phyloP scores from a whole-genome alignment of 495 filamentous ascomycete genomes.

The Trichoderma reesei region DNA sequence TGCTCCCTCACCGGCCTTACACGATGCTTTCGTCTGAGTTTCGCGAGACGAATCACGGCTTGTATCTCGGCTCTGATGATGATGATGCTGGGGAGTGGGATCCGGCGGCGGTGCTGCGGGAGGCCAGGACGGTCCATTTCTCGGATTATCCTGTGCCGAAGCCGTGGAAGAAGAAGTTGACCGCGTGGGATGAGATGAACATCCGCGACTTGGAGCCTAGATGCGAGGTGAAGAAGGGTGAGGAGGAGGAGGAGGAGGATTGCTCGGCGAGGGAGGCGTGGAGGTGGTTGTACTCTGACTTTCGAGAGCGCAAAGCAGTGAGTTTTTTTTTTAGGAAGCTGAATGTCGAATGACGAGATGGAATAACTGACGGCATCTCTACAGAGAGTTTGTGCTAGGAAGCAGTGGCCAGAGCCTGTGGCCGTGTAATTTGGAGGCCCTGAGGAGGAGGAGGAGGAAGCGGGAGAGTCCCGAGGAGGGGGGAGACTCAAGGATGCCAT shows the following conservation, averaged over 20 bases:
- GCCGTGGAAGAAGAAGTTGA: conserved; percentile 59
- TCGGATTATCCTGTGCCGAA: conserved; percentile 75
- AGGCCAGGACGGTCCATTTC: conserved; percentile 74
- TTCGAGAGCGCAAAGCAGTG: conserved; percentile 51
- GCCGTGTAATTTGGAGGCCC: not conserved
- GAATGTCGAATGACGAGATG: too few relatives aligned
- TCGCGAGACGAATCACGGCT: conserved; percentile 43
- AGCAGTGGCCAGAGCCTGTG: not conserved
- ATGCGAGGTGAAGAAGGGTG: conserved; percentile 41
- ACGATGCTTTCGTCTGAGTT: conserved; percentile 65
- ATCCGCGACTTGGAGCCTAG: conserved; percentile 50
- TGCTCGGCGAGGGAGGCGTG: conserved; percentile 60
- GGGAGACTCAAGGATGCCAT: not conserved
- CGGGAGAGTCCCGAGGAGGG: not conserved
- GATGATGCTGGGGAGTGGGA: conserved; percentile 55
- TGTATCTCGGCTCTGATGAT: conserved; percentile 51
- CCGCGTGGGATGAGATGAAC: conserved; percentile 24
- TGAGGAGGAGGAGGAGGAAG: not conserved
- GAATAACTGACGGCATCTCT: too few relatives aligned
- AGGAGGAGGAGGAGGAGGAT: conserved; percentile 34
- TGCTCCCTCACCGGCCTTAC: conserved; percentile 69
- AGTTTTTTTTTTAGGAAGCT: conserved; percentile 11
- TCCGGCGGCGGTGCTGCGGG: conserved; percentile 46
- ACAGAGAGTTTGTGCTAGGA: not conserved
- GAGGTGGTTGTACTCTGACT: conserved; percentile 64